A percentile compares a stretch with the other conserved stretches of the same genome.
Conservation (phyloP, 805 yeast species). For the Lachancea nothofagi region DNA sequence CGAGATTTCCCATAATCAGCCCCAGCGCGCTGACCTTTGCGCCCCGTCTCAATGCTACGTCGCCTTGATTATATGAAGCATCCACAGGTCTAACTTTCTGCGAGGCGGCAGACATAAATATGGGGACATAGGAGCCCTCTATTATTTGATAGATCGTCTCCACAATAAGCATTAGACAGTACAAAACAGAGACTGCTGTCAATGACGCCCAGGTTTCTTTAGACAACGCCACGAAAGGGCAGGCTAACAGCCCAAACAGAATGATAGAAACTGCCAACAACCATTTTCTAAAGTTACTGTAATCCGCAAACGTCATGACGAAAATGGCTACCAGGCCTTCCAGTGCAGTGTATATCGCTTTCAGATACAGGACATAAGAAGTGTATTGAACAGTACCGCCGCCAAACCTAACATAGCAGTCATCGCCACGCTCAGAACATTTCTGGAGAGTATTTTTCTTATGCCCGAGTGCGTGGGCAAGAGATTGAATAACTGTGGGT, state of each 20-base stretch:
- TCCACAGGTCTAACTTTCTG: not conserved
- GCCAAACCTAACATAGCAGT: constrained; percentile 37
- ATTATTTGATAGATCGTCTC: constrained; percentile 35
- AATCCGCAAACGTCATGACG: constrained; percentile 39
- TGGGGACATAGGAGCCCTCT: constrained; percentile 39
- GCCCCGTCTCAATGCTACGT: constrained; percentile 30
- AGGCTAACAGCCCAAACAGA: constrained; percentile 33
- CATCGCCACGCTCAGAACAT: constrained; percentile 33
- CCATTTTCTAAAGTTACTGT: constrained; percentile 35
- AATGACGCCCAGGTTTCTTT: constrained; percentile 19
- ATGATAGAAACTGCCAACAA: constrained; percentile 31
- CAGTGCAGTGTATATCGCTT: constrained; percentile 36
- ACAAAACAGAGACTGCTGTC: constrained; percentile 29
- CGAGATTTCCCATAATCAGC: constrained; percentile 33
- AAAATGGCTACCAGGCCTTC: constrained; percentile 36
- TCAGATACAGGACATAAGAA: constrained; percentile 36
- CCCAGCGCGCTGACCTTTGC: constrained; percentile 37
- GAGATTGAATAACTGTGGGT: constrained; percentile 38
- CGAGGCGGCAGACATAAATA: constrained; percentile 35
- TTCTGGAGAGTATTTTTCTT: constrained; percentile 20
- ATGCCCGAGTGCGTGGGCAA: constrained; percentile 32
- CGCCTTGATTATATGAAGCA: constrained; percentile 12
- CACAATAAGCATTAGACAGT: constrained; percentile 29
- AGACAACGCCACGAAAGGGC: constrained; percentile 35
- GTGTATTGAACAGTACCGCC: constrained; percentile 32